Evolutionary conservation across 1,284 basidiomycete genomes (phyloP), one percentile per base, ranked within the genome.

Genomic region (Tylopilus sp.): DNA sequence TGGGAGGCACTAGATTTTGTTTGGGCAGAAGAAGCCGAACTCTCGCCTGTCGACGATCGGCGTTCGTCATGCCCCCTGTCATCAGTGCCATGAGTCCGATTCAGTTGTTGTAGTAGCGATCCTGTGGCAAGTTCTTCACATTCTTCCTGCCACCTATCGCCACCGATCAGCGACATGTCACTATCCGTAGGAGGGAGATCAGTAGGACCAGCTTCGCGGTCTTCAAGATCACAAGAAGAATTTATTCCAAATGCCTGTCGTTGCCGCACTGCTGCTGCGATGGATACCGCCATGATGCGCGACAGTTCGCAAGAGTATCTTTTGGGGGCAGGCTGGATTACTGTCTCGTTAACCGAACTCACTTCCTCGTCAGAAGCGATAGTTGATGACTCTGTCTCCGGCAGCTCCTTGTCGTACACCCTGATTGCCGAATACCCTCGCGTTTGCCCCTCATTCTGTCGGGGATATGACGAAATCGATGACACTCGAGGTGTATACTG

Each of bases 41-140:
- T 29, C 23, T 45, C 42, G 41, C 35, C 49, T 3, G 36, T 26
- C 16, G 51, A 52, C 6, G 39, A 43, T 46, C 49, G 55, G 44
- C 48, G 43, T 42, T 35, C 7, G 26, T 44, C 46, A 46, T 43
- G 52, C 7, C 16, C 38, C 30, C 11, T 45, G 8, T 4, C 18
- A 10, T 47, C 46, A 33, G 53, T 38, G 42, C 51, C 48, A 36
- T 52, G 26, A 43, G 57, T 34, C 50, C 55, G 50, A 50, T 68
- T 68, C 33, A 79, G 53, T 28, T 70, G 70, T 49, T 70, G 71
- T 52, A 85, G 76, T 15, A 84, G 62, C 29, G 72, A 77, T 51
- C 79, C 75, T 0, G 81, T 81, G 9, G 73, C 76, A 28, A 67
- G 59, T 35, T 71, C 72, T 7, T 72, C 69, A 11, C 61, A 61